phyloP scores from a whole-genome alignment of 75 land plant genomes.

The Pinus tabuliformis region DNA sequence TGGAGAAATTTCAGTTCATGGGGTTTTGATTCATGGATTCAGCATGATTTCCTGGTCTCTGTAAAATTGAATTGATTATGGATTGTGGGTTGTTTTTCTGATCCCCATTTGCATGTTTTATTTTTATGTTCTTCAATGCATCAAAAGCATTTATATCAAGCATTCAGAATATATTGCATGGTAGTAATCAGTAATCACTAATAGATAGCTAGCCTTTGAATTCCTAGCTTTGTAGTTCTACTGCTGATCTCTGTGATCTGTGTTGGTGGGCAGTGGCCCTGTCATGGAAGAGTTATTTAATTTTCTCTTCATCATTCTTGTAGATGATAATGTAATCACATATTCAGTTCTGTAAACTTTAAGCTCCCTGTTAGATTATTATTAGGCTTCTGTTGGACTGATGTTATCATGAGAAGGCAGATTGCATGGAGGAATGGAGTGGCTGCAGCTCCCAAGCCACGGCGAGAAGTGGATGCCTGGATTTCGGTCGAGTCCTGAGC shows the following conservation, averaged over 20 bases:
- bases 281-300: not conserved
- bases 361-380: not conserved
- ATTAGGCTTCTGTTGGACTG: not conserved
- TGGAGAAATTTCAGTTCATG: not conserved
- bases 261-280: not conserved
- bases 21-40: not conserved
- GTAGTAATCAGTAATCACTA: not conserved
- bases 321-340: not conserved
- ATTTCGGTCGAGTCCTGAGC: too few relatives aligned
- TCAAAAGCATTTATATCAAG: not conserved
- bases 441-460: too few relatives aligned
- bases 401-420: not conserved
- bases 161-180: not conserved
- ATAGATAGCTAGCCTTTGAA: not conserved
- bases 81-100: constrained; percentile 2
- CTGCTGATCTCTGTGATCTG: not conserved
- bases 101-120: not conserved
- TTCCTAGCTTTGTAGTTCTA: not conserved
- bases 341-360: not conserved
- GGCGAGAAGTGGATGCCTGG: too few relatives aligned
- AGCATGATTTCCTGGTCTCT: not conserved
- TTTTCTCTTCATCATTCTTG: not conserved
- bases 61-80: not conserved
- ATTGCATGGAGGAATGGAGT: not conserved
- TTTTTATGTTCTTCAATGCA: not conserved